phyloP scores from a whole-genome alignment of 179 eudicot genomes.

The Spinacia oleracea region DNA sequence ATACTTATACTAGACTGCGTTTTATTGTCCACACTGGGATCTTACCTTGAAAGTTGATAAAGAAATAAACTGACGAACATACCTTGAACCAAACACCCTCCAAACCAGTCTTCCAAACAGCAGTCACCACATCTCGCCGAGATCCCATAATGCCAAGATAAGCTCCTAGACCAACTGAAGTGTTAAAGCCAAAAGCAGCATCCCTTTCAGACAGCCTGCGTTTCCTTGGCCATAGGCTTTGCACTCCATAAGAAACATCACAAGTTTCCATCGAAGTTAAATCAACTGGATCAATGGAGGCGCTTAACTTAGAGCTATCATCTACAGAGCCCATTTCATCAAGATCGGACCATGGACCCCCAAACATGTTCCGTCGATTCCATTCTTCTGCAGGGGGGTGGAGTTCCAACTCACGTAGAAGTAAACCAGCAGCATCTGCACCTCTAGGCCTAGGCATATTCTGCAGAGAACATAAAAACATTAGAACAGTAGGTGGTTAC shows the following conservation, averaged over 20 bases:
- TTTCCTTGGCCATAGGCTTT: conserved; percentile 91
- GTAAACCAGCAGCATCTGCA: conserved; percentile 96
- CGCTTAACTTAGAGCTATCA: conserved; percentile 47
- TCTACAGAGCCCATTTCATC: conserved; percentile 62
- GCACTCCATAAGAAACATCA: conserved; percentile 63
- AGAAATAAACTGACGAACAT: conserved; percentile 11
- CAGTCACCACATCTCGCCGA: conserved; percentile 90
- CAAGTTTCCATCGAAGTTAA: conserved; percentile 48
- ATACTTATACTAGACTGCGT: not conserved
- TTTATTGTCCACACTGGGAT: not conserved
- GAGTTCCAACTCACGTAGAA: conserved; percentile 91
- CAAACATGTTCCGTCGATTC: conserved; percentile 93
- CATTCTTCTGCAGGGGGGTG: conserved; percentile 99
- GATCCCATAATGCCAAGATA: conserved; percentile 99
- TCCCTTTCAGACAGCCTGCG: conserved; percentile 95
- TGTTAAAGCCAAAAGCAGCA: conserved; percentile 94
- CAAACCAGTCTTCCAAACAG: conserved; percentile 96
- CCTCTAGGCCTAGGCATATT: conserved; percentile 99
- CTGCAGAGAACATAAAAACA: conserved; percentile 38
- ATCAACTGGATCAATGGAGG: conserved; percentile 49
- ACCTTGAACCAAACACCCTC: conserved; percentile 99
- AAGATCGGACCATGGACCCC: conserved; percentile 95
- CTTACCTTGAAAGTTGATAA: not conserved
- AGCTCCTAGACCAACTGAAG: conserved; percentile 92
- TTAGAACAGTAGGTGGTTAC: not conserved